These are phyloP conservation scores for Crithidia acanthocephali DNA, from an alignment of 208 protist genomes.

Conservation along the genomic window DNA sequence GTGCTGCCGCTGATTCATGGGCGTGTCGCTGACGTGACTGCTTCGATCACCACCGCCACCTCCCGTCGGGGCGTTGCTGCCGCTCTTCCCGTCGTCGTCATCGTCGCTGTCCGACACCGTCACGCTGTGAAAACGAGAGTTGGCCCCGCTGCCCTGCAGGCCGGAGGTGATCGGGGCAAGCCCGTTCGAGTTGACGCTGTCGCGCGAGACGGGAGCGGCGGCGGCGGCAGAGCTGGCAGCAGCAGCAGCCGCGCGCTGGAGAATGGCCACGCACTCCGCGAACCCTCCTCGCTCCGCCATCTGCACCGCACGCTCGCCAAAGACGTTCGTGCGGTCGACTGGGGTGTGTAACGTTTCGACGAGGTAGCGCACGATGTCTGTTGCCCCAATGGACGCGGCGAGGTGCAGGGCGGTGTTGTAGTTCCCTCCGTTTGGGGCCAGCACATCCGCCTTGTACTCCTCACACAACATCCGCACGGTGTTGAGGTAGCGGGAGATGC, in stretches of 20 bases:
- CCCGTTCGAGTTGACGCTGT: background rate
- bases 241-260: constrained; percentile 5
- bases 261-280: constrained; percentile 12
- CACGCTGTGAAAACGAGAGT: constrained; percentile 18
- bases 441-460: constrained; percentile 67
- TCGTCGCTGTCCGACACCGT: constrained; percentile 40
- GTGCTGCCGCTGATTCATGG: background rate
- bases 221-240: background rate
- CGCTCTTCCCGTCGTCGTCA: background rate
- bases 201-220: background rate
- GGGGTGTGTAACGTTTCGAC: constrained; percentile 34
- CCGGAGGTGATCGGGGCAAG: background rate
- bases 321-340: constrained; percentile 26
- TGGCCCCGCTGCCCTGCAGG: background rate
- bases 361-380: constrained; percentile 44
- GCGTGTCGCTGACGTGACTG: background rate
- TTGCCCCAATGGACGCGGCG: constrained; percentile 34
- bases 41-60: background rate
- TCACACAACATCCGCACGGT: constrained; percentile 60
- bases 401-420: constrained; percentile 58
- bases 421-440: constrained; percentile 51
- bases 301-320: constrained; percentile 44
- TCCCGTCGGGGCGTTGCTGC: background rate
- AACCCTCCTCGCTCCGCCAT: constrained; percentile 30
- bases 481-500: constrained; percentile 28